Evolutionary conservation across 768 basidiomycete species (phyloP).

Genomic region (Leccinellum rugosiceps): DNA sequence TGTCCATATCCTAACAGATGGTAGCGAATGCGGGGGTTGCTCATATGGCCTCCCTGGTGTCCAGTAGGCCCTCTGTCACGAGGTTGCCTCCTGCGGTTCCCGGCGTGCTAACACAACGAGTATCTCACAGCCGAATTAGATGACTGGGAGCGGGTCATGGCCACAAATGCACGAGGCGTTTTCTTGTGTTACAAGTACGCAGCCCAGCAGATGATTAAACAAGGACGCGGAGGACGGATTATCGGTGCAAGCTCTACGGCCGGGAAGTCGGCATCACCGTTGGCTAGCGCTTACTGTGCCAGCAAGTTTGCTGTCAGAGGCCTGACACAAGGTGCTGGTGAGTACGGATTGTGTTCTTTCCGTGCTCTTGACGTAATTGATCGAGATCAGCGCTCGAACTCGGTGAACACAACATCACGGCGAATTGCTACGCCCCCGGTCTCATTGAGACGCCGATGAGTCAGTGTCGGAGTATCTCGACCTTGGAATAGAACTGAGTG

Average conservation of each 20-base stretch:
- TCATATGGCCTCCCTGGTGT: not conserved
- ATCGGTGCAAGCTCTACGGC: not conserved
- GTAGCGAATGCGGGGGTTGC: constrained; percentile 11
- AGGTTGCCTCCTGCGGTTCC: not conserved
- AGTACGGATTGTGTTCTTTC: not conserved
- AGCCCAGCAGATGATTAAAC: not conserved
- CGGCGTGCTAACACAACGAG: not conserved
- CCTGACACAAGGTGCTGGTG: constrained; percentile 40
- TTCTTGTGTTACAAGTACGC: not conserved
- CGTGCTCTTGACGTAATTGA: not conserved
- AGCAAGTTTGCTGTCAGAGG: constrained; percentile 43
- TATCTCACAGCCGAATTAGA: not conserved
- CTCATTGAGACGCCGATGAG: not conserved
- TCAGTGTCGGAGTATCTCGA: not conserved
- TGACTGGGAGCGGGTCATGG: not conserved
- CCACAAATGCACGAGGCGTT: not conserved
- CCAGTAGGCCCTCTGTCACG: not conserved
- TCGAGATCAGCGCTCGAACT: not conserved
- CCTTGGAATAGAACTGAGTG: not conserved
- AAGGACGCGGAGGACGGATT: not conserved
- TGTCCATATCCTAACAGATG: constrained; percentile 2
- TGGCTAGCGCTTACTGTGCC: constrained; percentile 25
- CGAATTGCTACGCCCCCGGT: not conserved
- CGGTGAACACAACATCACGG: not conserved
- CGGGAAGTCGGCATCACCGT: not conserved